Evolutionary conservation across 2,329 filamentous ascomycete species (phyloP), one percentile per base, ranked within the genome.

Genomic region (Fusarium sp.): DNA sequence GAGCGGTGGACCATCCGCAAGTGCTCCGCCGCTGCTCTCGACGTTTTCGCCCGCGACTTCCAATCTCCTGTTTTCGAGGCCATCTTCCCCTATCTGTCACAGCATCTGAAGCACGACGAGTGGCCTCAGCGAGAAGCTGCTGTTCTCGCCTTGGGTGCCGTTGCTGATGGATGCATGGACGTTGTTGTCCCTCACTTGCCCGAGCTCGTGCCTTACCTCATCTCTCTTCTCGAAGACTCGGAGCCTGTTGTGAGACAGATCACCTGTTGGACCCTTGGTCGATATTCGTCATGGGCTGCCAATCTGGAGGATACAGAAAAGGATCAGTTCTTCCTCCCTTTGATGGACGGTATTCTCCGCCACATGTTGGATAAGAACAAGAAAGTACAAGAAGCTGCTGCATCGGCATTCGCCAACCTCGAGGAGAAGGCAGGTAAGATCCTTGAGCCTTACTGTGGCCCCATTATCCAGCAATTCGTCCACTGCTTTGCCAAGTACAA

Each of bases 281-380:
- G 96, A 51, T 99, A 98, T 83, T 98, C 96, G 10, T 87, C 91
- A 49, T 99, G 96, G 96, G 96, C 95, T 15, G 93, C 95, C 9
- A 90, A 91, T 71, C 88, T 98, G 28, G 84, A 89, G 31, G 90
- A 92, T 56, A 88, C 85, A 24, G 89, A 95, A 72, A 92, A 92
- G 79, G 89, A 92, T 58, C 89, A 90, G 65, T 98, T 90, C 82
- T 99, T 99, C 78, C 93, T 96, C 78, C 96, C 96, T 2, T 93
- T 98, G 89, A 98, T 99, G 95, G 96, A 98, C 73, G 96, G 96
- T 11, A 95, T 99, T 55, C 85, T 99, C 65, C 91, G 91, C 69
- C 94, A 95, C 80, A 99, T 99, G 96, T 87, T 99, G 52, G 96
- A 99, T 83, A 92, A 90, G 81, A 98, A 98, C 87, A 99, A 99